Conservation (phyloP, 176 grass and related monocot genomes). For the Elymus sibiricus region DNA sequence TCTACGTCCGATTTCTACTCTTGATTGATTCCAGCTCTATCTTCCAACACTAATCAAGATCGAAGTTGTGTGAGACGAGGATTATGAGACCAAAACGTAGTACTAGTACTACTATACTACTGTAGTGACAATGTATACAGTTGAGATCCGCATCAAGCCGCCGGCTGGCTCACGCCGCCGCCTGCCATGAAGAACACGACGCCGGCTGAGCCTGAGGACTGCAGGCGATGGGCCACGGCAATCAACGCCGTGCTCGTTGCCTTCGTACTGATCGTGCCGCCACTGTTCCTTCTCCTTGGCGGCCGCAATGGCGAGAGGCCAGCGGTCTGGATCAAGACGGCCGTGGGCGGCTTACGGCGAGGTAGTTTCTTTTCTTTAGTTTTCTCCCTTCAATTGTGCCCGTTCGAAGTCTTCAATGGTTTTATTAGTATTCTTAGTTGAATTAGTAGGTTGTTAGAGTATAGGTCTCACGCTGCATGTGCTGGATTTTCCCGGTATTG, state of each 20-base stretch:
- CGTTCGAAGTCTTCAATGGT: too few species aligned
- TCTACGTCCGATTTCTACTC: background rate
- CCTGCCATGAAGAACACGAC: background rate
- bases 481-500: too few species aligned
- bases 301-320: background rate
- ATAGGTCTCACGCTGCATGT: too few species aligned
- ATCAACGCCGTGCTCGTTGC: background rate
- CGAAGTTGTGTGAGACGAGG: background rate
- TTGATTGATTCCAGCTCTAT: background rate
- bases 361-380: background rate
- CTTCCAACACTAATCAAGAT: background rate
- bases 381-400: too few species aligned
- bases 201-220: background rate
- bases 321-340: constrained; percentile 4
- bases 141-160: too few species aligned
- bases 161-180: too few species aligned
- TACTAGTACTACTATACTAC: too few species aligned
- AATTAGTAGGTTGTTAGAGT: too few species aligned
- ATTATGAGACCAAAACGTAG: too few species aligned
- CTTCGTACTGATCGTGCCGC: background rate
- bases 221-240: constrained; percentile 5
- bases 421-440: too few species aligned
- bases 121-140: too few species aligned
- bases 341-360: background rate
- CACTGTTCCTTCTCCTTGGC: constrained; percentile 15